These are phyloP conservation scores for Chaetothyriales sp. DNA, from an alignment of 2,329 filamentous ascomycete genomes.

Conservation along the genomic window DNA sequence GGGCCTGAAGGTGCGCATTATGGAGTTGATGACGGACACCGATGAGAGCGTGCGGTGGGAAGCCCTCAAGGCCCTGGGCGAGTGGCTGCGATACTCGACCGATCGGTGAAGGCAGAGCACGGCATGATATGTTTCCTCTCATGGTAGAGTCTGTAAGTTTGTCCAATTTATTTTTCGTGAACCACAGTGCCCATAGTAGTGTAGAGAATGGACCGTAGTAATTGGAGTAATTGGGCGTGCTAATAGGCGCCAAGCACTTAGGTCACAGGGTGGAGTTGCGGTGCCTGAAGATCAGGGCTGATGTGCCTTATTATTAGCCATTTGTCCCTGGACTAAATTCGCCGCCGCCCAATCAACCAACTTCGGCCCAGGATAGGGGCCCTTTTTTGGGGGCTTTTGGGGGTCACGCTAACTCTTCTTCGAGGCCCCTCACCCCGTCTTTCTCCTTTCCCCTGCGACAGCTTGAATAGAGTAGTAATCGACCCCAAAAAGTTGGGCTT, in stretches of 20 bases:
- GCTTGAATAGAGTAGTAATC: too few relatives aligned
- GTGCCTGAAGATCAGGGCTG: neutral
- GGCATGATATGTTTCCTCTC: neutral
- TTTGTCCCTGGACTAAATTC: neutral
- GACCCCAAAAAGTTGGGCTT: too few relatives aligned
- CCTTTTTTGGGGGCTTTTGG: too few relatives aligned
- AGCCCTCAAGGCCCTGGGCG: constrained; percentile 68
- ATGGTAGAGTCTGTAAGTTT: too few relatives aligned
- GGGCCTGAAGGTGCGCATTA: constrained; percentile 71
- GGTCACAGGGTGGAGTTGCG: neutral
- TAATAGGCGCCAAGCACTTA: neutral
- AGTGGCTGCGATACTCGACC: constrained; percentile 60
- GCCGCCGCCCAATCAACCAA: neutral
- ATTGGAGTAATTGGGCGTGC: neutral
- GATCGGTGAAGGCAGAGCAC: constrained; percentile 25
- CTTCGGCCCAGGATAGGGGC: neutral
- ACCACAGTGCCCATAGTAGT: too few relatives aligned
- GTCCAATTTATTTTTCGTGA: too few relatives aligned
- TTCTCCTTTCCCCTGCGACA: too few relatives aligned
- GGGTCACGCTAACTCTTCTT: too few relatives aligned
- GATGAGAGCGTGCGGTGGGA: constrained; percentile 89
- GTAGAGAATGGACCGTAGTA: too few relatives aligned
- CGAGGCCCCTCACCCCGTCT: too few relatives aligned
- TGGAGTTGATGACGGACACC: constrained; percentile 82
- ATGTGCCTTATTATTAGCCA: too few relatives aligned